A percentile compares a stretch with the other conserved stretches of the same genome.
These are phyloP conservation scores for Pichia sp. DNA, from an alignment of 1,139 yeast species.

Conservation along the genomic window DNA sequence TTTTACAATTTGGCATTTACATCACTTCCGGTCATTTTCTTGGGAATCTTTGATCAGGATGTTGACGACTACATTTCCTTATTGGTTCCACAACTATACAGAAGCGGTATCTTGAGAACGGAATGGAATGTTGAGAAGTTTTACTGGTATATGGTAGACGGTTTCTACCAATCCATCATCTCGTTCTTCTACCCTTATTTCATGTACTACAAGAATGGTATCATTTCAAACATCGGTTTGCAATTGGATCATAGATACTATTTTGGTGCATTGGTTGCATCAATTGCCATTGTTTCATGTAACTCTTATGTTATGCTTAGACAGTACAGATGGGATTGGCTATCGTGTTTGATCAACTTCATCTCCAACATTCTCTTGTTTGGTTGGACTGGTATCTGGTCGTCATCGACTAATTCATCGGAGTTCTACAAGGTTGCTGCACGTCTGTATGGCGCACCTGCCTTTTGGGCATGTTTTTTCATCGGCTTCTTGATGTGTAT, in stretches of 20 bases:
- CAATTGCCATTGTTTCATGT: slow-evolving; percentile 76
- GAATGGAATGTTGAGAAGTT: slow-evolving; percentile 83
- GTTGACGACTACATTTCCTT: slow-evolving; percentile 77
- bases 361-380: slow-evolving; percentile 67
- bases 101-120: slow-evolving; percentile 72
- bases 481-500: slow-evolving; percentile 70
- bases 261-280: slow-evolving; percentile 77
- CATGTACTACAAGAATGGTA: slow-evolving; percentile 51
- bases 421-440: slow-evolving; percentile 78
- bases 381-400: slow-evolving; percentile 92
- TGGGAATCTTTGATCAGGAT: slow-evolving; percentile 93
- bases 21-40: slow-evolving; percentile 83
- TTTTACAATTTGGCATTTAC: slow-evolving; percentile 94
- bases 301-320: slow-evolving; percentile 75
- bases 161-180: slow-evolving; percentile 79
- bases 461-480: slow-evolving; percentile 80
- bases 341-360: slow-evolving; percentile 56
- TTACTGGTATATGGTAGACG: slow-evolving; percentile 82
- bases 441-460: slow-evolving; percentile 64
- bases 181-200: slow-evolving; percentile 86
- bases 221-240: slow-evolving; percentile 60
- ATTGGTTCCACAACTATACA: slow-evolving; percentile 85
- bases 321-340: slow-evolving; percentile 95
- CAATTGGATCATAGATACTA: slow-evolving; percentile 78
- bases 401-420: slow-evolving; percentile 52